phyloP scores from a whole-genome alignment of 441 rosid species.

The Erodium trifolium region DNA sequence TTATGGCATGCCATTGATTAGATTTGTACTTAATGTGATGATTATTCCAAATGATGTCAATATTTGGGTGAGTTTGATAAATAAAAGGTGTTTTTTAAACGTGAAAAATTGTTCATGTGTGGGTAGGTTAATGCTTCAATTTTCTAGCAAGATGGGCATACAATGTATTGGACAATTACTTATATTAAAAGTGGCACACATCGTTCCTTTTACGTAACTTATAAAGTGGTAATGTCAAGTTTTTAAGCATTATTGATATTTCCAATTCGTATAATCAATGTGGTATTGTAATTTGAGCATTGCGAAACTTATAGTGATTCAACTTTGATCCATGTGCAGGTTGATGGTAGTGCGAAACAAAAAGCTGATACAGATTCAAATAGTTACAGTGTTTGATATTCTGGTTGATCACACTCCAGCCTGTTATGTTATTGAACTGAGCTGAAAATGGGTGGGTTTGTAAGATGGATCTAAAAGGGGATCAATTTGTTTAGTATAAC shows the following conservation, averaged over 20 bases:
- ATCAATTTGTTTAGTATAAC: too few species aligned
- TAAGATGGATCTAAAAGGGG: too few species aligned
- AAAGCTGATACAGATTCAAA: conserved; percentile 23
- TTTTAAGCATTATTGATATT: not conserved
- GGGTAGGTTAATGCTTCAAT: not conserved
- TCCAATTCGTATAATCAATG: not conserved
- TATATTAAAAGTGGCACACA: not conserved
- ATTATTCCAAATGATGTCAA: too few species aligned
- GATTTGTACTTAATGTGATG: not conserved
- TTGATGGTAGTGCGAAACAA: conserved; percentile 19
- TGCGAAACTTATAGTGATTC: not conserved
- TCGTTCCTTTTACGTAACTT: not conserved
- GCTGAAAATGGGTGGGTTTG: too few species aligned
- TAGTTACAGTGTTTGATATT: conserved; percentile 20
- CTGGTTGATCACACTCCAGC: too few species aligned
- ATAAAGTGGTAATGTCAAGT: not conserved
- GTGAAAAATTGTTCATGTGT: not conserved
- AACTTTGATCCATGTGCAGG: conserved; percentile 6
- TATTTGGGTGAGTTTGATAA: too few species aligned
- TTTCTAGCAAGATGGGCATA: not conserved
- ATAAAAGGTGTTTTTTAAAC: not conserved
- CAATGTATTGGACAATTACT: not conserved
- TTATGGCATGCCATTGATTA: not conserved
- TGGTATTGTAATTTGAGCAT: not conserved
- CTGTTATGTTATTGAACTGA: too few species aligned